A percentile compares a stretch with the other conserved stretches of the same genome.
phyloP scores from a whole-genome alignment of 768 basidiomycete species.

The Hysterangium stoloniferum region DNA sequence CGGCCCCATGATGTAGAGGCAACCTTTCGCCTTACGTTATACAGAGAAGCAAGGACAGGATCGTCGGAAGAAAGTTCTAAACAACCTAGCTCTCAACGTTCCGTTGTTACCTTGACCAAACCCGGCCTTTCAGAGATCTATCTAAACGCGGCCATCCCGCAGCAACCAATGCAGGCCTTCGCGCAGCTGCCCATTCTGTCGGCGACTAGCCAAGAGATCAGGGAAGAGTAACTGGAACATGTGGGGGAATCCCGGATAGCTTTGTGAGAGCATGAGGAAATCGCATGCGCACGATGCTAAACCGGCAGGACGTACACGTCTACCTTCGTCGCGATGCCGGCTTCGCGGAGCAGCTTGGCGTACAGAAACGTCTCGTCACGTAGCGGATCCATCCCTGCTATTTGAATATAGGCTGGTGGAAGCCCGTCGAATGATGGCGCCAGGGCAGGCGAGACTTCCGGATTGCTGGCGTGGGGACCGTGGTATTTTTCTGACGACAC shows the following conservation, averaged over 20 bases:
- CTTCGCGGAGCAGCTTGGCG: background rate
- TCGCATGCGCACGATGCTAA: too few species aligned
- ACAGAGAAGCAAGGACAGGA: too few species aligned
- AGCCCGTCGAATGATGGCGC: background rate
- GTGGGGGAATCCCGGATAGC: constrained; percentile 5
- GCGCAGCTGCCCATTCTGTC: background rate
- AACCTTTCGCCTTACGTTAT: too few species aligned
- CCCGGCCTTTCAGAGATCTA: too few species aligned
- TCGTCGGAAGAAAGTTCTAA: too few species aligned
- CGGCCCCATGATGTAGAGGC: too few species aligned
- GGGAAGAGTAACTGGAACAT: background rate
- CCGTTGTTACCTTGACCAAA: too few species aligned
- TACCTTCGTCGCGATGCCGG: constrained; percentile 1
- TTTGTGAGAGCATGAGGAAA: too few species aligned
- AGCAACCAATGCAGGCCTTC: background rate
- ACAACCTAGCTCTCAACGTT: too few species aligned
- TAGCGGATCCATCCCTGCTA: constrained; percentile 6
- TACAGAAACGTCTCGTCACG: constrained; percentile 8
- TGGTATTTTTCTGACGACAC: too few species aligned
- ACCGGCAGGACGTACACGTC: background rate
- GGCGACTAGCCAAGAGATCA: background rate
- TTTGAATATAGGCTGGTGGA: constrained; percentile 5
- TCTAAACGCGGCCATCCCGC: too few species aligned
- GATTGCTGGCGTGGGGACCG: background rate
- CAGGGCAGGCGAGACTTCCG: background rate